phyloP scores from a whole-genome alignment of 805 yeast species.

The Barnettozyma populi region DNA sequence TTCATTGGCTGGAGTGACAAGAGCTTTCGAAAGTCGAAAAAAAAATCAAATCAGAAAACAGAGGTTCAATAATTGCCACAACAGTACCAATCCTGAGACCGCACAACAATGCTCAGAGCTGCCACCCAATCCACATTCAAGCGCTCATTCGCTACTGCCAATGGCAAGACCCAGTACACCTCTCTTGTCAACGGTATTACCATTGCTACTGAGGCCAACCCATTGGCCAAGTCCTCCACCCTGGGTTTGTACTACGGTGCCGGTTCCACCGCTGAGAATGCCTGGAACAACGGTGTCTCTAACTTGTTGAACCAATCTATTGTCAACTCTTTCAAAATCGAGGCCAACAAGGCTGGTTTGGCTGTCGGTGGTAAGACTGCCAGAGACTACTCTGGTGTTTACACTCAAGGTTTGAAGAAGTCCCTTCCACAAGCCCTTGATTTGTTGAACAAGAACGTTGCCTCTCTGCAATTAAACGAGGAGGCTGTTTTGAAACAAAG shows the following conservation, averaged over 20 bases:
- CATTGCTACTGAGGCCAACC: slow-evolving; percentile 62
- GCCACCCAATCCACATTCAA: slow-evolving; percentile 17
- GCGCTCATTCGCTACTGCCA: slow-evolving; percentile 55
- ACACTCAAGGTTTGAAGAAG: slow-evolving; percentile 49
- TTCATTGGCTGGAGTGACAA: slow-evolving; percentile 14
- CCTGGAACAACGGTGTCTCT: slow-evolving; percentile 79
- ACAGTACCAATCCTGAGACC: not conserved
- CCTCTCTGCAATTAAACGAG: slow-evolving; percentile 34
- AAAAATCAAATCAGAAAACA: slow-evolving; percentile 1
- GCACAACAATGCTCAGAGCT: slow-evolving; percentile 22
- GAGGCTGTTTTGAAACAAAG: slow-evolving; percentile 45
- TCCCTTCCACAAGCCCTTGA: slow-evolving; percentile 48
- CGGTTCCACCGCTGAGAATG: slow-evolving; percentile 75
- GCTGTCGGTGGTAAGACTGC: slow-evolving; percentile 46
- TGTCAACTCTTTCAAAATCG: slow-evolving; percentile 28
- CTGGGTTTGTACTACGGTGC: slow-evolving; percentile 70
- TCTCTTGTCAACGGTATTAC: slow-evolving; percentile 70
- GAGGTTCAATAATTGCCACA: not conserved
- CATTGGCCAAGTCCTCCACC: slow-evolving; percentile 48
- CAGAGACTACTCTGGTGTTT: slow-evolving; percentile 61
- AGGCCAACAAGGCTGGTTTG: slow-evolving; percentile 48
- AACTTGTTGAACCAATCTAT: slow-evolving; percentile 53
- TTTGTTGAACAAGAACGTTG: slow-evolving; percentile 39
- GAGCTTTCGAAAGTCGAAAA: not conserved
- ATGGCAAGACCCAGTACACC: slow-evolving; percentile 62